These are phyloP conservation scores for Daldinia grandis DNA, from an alignment of 495 filamentous ascomycete genomes.

Conservation along the genomic window DNA sequence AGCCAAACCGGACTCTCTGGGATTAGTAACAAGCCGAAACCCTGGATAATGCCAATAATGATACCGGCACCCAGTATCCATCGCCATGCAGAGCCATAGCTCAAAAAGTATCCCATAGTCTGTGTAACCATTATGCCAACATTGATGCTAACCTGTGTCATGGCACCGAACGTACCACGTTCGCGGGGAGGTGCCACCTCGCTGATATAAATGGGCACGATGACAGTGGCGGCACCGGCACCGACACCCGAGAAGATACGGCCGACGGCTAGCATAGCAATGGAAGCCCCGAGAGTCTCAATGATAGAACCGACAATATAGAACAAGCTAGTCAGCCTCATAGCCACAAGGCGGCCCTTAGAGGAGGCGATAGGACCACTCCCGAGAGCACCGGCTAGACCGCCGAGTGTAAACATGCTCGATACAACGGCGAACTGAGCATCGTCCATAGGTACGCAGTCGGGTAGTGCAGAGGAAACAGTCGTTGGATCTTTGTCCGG, in stretches of 20 bases:
- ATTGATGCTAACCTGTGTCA: conserved; percentile 94
- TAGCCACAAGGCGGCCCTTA: conserved; percentile 75
- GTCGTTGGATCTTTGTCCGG: conserved; percentile 28
- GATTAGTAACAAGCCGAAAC: conserved; percentile 70
- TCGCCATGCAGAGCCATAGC: conserved; percentile 79
- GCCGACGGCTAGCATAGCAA: conserved; percentile 72
- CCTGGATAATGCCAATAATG: conserved; percentile 70
- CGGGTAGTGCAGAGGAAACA: conserved; percentile 58
- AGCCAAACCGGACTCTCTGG: conserved; percentile 90
- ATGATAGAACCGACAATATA: conserved; percentile 79
- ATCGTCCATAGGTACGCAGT: conserved; percentile 84
- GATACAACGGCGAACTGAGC: conserved; percentile 81
- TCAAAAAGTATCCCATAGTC: conserved; percentile 84
- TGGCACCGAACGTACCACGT: conserved; percentile 86
- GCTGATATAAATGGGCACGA: conserved; percentile 95
- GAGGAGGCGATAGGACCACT: conserved; percentile 76
- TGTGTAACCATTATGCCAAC: conserved; percentile 90
- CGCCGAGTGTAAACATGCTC: conserved; percentile 91
- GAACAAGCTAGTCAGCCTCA: conserved; percentile 76
- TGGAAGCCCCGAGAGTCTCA: conserved; percentile 74
- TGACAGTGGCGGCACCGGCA: conserved; percentile 85
- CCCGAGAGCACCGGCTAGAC: conserved; percentile 80
- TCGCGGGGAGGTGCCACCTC: conserved; percentile 83
- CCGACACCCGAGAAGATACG: conserved; percentile 83
- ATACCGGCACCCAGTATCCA: conserved; percentile 81